Base-by-base conservation (phyloP, 2,329 filamentous ascomycete genomes). In the Trichoderma semiorbis region DNA sequence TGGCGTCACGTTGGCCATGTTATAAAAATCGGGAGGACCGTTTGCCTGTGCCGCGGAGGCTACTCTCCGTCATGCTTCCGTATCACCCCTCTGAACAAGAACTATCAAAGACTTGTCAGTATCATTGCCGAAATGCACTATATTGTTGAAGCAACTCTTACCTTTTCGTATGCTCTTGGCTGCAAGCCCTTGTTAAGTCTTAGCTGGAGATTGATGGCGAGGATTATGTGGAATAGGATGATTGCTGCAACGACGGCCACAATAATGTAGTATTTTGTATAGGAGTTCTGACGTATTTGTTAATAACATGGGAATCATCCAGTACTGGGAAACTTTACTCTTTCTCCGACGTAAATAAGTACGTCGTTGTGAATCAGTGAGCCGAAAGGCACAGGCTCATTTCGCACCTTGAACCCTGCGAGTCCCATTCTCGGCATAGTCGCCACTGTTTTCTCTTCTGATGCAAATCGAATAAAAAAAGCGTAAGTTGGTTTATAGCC, bases 81-180 rank as follows among this genome's bases (percentile, higher is more conserved):
- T 14, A 53, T 70, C 80, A 65, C 77, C 74, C 83, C 83, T 73
- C 83, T 83, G 73, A 89, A 84, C 66, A 90, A 83, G 80, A 85
- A 89, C 87, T 89, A 7, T 28, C 32, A 18, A 26, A 24, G 10
- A 60, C 7, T 18, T 21, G 28, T 72, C 30, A 66, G 66, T 36
- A 26, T 24, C 14, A 12, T 21, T 12, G 21, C 28, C 16, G 1
- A 8, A 36, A 14, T 14, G 10, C 21, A 32, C 26, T 18, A 12
- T 50, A 5, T 12, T 21, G n/a, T n/a, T 16, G 12, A 14, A 8
- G 36, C 14, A n/a, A 16, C 2, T 16, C 87, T 39, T 85, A 91
- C 90, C 77, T 90, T 84, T 81, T 96, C 92, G 78, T 95, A 95
- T 73, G 81, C 81, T 43, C 94, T 81, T 18, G 92, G 91, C 21